These are phyloP conservation scores for Tribonema minus DNA, from an alignment of 108 stramenopile species.

Conservation along the genomic window DNA sequence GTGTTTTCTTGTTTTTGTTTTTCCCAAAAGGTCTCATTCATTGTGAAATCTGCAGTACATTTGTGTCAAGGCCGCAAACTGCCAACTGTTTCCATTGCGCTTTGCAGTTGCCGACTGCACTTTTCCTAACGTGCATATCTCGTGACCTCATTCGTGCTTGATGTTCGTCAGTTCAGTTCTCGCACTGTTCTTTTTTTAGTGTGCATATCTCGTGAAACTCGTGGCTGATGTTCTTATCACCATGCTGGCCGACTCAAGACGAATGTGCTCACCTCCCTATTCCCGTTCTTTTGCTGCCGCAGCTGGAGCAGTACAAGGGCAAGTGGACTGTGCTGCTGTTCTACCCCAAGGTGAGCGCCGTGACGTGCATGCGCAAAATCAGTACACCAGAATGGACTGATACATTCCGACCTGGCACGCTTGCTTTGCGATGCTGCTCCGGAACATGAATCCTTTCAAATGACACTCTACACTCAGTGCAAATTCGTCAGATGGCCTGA, in stretches of 20 bases:
- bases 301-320: constrained; percentile 37
- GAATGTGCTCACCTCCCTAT: neutral
- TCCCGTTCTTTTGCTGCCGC: neutral
- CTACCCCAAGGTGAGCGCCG: constrained; percentile 55
- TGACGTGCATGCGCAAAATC: too few relatives aligned
- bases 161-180: too few relatives aligned
- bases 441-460: neutral
- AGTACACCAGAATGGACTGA: too few relatives aligned
- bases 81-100: too few relatives aligned
- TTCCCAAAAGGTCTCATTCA: neutral
- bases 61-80: too few relatives aligned
- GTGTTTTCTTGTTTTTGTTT: neutral
- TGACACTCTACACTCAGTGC: neutral
- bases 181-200: too few relatives aligned
- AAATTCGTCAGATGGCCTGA: neutral
- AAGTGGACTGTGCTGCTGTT: constrained; percentile 59
- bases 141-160: too few relatives aligned
- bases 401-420: too few relatives aligned
- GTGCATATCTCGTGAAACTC: neutral
- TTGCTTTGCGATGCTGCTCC: neutral
- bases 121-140: too few relatives aligned
- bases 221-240: neutral
- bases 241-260: too few relatives aligned
- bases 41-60: neutral
- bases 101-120: too few relatives aligned